These are phyloP conservation scores for Furcasterigmium sp. DNA, from an alignment of 2,329 filamentous ascomycete species.

Conservation along the genomic window DNA sequence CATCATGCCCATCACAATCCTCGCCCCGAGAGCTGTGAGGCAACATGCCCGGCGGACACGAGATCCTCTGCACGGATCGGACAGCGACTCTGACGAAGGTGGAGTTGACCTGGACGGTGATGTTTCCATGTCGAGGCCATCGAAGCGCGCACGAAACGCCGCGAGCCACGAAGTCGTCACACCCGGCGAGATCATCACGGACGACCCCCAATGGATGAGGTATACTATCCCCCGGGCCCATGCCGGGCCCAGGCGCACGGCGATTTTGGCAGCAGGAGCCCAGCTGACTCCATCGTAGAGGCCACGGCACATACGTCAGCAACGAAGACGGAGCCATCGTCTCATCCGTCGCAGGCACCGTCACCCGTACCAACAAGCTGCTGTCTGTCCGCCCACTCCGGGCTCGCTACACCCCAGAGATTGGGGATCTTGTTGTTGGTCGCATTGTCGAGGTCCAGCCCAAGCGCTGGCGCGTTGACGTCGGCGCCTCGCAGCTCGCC, in stretches of 20 bases:
- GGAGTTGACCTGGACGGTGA: slow-evolving; percentile 36
- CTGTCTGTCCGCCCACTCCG: slow-evolving; percentile 86
- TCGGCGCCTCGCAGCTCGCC: slow-evolving; percentile 81
- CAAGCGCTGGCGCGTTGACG: slow-evolving; percentile 90
- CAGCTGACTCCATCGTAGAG: slow-evolving; percentile 42
- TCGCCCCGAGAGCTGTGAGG: slow-evolving; percentile 30
- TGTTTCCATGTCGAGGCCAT: slow-evolving; percentile 36
- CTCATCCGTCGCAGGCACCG: slow-evolving; percentile 83
- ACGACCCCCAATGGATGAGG: slow-evolving; percentile 96
- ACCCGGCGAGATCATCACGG: slow-evolving; percentile 82
- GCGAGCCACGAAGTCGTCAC: slow-evolving; percentile 62
- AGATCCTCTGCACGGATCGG: slow-evolving; percentile 20
- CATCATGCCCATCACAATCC: slow-evolving; percentile 44
- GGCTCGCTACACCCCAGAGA: slow-evolving; percentile 90
- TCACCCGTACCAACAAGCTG: slow-evolving; percentile 94
- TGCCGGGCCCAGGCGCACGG: not conserved
- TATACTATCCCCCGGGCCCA: no score
- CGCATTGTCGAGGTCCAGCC: slow-evolving; percentile 94
- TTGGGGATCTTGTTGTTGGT: slow-evolving; percentile 91
- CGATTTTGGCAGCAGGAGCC: slow-evolving; percentile 4
- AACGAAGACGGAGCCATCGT: slow-evolving; percentile 63
- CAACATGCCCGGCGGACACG: slow-evolving; percentile 8
- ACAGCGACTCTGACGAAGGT: slow-evolving; percentile 38
- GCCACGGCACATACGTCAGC: slow-evolving; percentile 84
- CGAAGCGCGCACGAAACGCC: slow-evolving; percentile 27